Base-by-base conservation (phyloP, 805 yeast species). In the Candida ponderosae region DNA sequence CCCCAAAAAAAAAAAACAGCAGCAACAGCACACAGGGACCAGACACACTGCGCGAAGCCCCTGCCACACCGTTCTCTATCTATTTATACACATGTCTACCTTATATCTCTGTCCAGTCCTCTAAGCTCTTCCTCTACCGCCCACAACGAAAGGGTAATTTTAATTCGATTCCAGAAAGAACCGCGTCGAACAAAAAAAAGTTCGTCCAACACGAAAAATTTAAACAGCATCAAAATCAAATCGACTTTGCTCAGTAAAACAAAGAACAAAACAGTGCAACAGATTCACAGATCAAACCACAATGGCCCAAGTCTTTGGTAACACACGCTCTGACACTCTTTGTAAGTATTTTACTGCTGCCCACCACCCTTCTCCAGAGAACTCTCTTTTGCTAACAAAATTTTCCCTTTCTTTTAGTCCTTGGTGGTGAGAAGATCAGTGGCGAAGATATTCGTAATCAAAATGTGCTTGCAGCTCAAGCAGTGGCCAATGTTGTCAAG, bases 391-490 rank as follows among this genome's bases (percentile, higher is more conserved):
- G 7, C 17, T 14, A 29, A n/a, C n/a, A n/a, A 4, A 17, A 28
- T 24, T 5, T 9, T 17, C n/a, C 13, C 4, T 23, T 8, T 16
- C 10, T 11, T 23, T 14, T 40, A 66, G 73, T 93, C 62, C 78
- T 93, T 47, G 95, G 96, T 51, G 99, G 97, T 50, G 96, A 93
- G 59, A 90, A 93, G 62, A 65, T 87, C 47, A 81, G 94, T 60
- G 98, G 98, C 40, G 95, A 89, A 53, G 99, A 93, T 56, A 82
- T 94, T 48, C 80, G 98, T 54, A 84, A 88, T 56, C 98, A 94
- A 61, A 93, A 93, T 54, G 96, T 94, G 16, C 65, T 88, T 56
- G 98, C 98, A 6, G 93, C 97, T 69, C 89, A 89, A 60, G 98
- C 98, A 17, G 98, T 93, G 18, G 98, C 97, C 32, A 97, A 93